Percentiles rank a stretch among this genome's conserved stretches.
Conservation (phyloP, 2,329 filamentous ascomycete genomes). For the Claviceps monticola region DNA sequence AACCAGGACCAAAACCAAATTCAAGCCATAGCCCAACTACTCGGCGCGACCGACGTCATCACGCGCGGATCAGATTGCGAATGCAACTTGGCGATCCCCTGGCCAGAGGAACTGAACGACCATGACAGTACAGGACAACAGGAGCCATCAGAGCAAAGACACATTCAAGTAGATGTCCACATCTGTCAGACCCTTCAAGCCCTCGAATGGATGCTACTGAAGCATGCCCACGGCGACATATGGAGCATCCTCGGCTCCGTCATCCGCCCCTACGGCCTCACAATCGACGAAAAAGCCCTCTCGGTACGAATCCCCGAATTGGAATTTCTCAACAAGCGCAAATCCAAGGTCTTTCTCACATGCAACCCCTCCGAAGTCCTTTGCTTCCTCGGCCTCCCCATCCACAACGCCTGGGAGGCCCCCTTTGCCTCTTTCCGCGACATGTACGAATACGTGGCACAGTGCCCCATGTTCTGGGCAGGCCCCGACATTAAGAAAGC, state of each 20-base stretch:
- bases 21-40: conserved; percentile 12
- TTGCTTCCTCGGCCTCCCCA: conserved; percentile 47
- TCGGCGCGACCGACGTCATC: conserved; percentile 32
- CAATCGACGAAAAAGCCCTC: conserved; percentile 47
- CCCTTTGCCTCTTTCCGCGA: conserved; percentile 41
- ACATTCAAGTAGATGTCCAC: conserved; percentile 58
- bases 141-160: conserved; percentile 10
- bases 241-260: conserved; percentile 51
- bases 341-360: conserved; percentile 46
- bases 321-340: conserved; percentile 42
- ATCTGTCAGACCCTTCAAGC: conserved; percentile 28
- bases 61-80: conserved; percentile 14
- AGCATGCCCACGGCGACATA: conserved; percentile 57
- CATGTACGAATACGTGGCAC: conserved; percentile 48
- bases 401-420: conserved; percentile 28
- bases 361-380: conserved; percentile 41
- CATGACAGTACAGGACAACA: neutral
- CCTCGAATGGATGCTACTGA: conserved; percentile 52
- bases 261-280: conserved; percentile 52
- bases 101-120: conserved; percentile 23
- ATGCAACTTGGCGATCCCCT: conserved; percentile 41
- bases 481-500: conserved; percentile 8
- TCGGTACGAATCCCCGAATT: conserved; percentile 55
- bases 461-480: conserved; percentile 44
- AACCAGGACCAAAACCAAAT: conserved; percentile 15